Percentiles rank a stretch among this genome's conserved stretches.
These are phyloP conservation scores for Euphrasia arctica DNA, from an alignment of 305 asterid species.

Conservation along the genomic window DNA sequence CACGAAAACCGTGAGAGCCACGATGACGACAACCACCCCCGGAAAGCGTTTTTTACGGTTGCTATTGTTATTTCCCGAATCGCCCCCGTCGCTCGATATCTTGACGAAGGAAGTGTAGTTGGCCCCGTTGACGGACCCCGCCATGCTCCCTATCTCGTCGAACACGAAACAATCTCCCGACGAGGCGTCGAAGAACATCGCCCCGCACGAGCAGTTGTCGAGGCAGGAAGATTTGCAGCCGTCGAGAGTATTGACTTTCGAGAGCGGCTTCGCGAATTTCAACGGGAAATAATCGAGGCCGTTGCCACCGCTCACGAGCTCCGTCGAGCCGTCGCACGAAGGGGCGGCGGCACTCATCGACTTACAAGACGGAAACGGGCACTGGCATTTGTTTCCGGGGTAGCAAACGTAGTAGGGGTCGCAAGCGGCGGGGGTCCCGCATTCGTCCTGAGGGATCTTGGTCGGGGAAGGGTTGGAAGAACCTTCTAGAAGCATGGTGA, in stretches of 20 bases:
- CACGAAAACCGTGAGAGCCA: conserved; percentile 43
- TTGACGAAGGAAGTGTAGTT: conserved; percentile 54
- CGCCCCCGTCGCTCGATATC: conserved; percentile 32
- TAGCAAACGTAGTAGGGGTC: conserved; percentile 48
- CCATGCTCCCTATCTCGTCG: conserved; percentile 56
- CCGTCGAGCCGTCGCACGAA: conserved; percentile 27
- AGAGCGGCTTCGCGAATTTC: conserved; percentile 37
- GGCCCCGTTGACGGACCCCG: conserved; percentile 30
- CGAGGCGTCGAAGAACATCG: conserved; percentile 46
- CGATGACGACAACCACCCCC: conserved; percentile 42
- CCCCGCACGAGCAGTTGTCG: conserved; percentile 52
- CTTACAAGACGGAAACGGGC: conserved; percentile 53
- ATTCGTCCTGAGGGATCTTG: conserved; percentile 46
- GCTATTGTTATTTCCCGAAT: conserved; percentile 22
- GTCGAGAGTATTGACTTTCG: conserved; percentile 35
- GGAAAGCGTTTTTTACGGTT: conserved; percentile 33
- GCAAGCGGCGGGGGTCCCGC: conserved; percentile 56
- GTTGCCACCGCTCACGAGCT: conserved; percentile 56
- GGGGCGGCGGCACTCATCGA: conserved; percentile 26
- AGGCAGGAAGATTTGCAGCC: conserved; percentile 51
- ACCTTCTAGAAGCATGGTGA: conserved; percentile 37
- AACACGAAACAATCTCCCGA: conserved; percentile 54
- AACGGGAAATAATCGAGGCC: conserved; percentile 47
- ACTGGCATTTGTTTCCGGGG: conserved; percentile 49
- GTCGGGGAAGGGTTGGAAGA: conserved; percentile 26